Evolutionary conservation across 1,139 yeast genomes (phyloP), one percentile per base, ranked within the genome.

Genomic region (Zygoascus sp.): DNA sequence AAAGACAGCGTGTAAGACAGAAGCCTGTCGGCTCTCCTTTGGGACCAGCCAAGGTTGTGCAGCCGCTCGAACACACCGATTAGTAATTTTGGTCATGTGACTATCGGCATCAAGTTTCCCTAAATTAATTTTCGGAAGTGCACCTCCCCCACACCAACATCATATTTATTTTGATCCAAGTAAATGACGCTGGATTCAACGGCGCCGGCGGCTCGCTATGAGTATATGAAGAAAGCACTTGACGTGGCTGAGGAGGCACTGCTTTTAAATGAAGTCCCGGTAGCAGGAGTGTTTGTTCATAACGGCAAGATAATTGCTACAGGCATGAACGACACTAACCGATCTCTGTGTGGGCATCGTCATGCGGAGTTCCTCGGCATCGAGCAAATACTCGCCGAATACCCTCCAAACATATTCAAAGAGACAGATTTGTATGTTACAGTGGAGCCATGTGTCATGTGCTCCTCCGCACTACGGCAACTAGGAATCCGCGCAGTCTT

Each of bases 381-480:
- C 7, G 83, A 81, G 47, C 63, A 69, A 37, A 74, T 85, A 1
- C 61, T 78, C 35, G 45, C 58, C 23, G 43, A 54, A 1, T 54
- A 65, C 46, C 52, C 65, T 50, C 60, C 61, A 1, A 48, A 52
- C 2, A 56, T 80, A 11, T 69, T 88, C 66, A 58, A 67, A 45
- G 72, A 76, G 55, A 63, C 78, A 51, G 80, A 80, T 28, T 70
- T 92, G 16, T 92, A 89, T 64, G 99, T 92, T 20, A 88, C 97
- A 0, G 97, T 92, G 1, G 99, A 92, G 64, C 99, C 99, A 0
- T 92, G 99, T 64, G 83, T 94, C 9, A 92, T 92, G 99, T 92
- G 99, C 69, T 97, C 97, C 0, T 82, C 95, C 23, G 92, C 96
- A 2, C 67, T 92, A 44, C 76, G 92, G 48, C 98, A 92, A 59